Evolutionary conservation across 2,329 filamentous ascomycete species (phyloP), one percentile per base, ranked within the genome.

Genomic region (Ceratocystis colombiana): DNA sequence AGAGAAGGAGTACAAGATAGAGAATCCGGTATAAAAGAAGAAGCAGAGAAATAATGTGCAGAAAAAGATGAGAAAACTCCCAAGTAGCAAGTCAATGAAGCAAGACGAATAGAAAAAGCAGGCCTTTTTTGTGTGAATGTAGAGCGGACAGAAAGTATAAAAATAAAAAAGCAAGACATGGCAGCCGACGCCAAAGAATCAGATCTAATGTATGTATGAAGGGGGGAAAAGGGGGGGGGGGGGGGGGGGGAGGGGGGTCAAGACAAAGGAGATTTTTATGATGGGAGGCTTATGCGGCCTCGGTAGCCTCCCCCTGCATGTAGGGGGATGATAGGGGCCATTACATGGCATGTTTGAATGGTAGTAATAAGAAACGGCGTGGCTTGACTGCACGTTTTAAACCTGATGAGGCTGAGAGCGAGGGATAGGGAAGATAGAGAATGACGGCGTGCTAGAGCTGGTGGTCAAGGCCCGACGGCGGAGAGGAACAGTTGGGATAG

Each of bases 351-450:
- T 15, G 15, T 59, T n/a, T 37, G 20, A 37, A 8, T n/a, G 17
- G n/a, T n/a, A 37, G 55, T 30, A 2, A 5, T n/a, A 17, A 33
- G 8, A 5, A 37, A n/a, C 17, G 25, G 28, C 12, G 28, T 20
- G 12, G 17, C 20, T 17, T 17, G 28, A 33, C 20, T 30, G 45
- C 12, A n/a, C 33, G 28, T 53, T 57, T 65, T 53, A 62, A 25
- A 63, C 25, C 48, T 66, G 53, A 30, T 59, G 15, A 25, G 48
- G 53, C 20, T 61, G 64, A 25, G 53, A 41, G 37, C 61, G 64
- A 79, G 79, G 68, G 80, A 80, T 15, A 79, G 72, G 48, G 76
- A 76, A 69, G 79, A 81, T 68, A 78, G 78, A 22, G 77, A 77
- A 76, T 7, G 77, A 73, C 53, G 76, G 76, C 0, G 75, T 74